Base-by-base conservation (phyloP, 177 flowering plant genomes). In the Vitis hybrid region DNA sequence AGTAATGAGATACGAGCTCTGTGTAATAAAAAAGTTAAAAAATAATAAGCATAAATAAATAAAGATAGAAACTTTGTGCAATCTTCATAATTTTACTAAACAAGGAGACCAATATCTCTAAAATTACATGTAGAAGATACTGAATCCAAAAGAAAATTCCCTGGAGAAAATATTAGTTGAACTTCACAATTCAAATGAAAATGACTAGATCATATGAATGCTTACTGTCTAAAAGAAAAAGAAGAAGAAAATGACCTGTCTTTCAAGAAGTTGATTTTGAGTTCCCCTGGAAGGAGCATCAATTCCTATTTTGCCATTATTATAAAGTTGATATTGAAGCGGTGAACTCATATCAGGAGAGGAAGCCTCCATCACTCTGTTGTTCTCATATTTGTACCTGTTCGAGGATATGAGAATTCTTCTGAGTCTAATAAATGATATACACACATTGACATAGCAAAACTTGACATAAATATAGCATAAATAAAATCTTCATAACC, bases 371-470 rank as follows among this genome's bases (percentile, higher is more conserved):
- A 80, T 86, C 60, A 92, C 89, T 74, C 83, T 81, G 80, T 96
- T 86, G 79, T 92, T 91, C 83, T 96, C 98, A 73, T 82, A 96
- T 75, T 89, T 95, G 85, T 93, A 93, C 85, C 98, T 93, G 77
- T 74, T 72, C 49, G 6, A 71, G 19, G 55, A 59, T 45, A 67
- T 51, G 18, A 4, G 12, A 69, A 7, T n/a, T 26, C 8, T 45
- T 61, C 15, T 55, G 6, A 17, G 51, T 30, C 23, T 13, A 48
- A 17, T 18, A 64, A 60, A 17, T 18, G 49, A 15, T 2, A 32
- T 12, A 12, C 1, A 60, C 56, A 56, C n/a, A 26, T 49, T 51
- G 32, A 56, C 54, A 14, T 51, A 12, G 39, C 34, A 48, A 64
- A 21, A 30, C 11, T 17, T 18, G 12, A 10, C n/a, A 17, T 64